phyloP scores from a whole-genome alignment of 2,329 filamentous ascomycete species.

The Aureobasidium sp. region DNA sequence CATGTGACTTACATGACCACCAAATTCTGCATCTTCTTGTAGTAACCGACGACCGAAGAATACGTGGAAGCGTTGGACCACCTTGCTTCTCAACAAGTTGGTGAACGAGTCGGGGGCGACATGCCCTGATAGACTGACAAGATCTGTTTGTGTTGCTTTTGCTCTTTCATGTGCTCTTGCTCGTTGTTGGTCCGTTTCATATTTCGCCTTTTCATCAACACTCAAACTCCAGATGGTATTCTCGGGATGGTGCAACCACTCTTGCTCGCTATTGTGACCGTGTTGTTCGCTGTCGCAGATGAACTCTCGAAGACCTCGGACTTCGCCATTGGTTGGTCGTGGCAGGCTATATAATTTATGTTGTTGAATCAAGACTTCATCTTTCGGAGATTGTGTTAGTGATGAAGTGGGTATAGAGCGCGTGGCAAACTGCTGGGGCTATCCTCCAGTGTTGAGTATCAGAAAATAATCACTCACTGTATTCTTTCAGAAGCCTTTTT shows the following conservation, averaged over 20 bases:
- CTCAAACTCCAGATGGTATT: slow-evolving; percentile 21
- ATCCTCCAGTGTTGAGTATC: background rate
- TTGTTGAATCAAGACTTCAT: slow-evolving; percentile 4
- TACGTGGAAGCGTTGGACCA: background rate
- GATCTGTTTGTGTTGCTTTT: slow-evolving; percentile 8
- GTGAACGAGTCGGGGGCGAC: slow-evolving; percentile 1
- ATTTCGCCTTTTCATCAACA: slow-evolving; percentile 11
- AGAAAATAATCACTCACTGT: slow-evolving; percentile 15
- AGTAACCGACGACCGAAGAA: background rate
- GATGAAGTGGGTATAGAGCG: background rate
- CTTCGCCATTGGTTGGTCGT: slow-evolving; percentile 1
- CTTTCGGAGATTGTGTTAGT: background rate
- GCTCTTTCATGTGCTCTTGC: slow-evolving; percentile 11
- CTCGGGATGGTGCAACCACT: slow-evolving; percentile 22
- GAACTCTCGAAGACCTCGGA: slow-evolving; percentile 8
- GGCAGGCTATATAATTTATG: slow-evolving; percentile 6
- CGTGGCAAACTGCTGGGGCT: background rate
- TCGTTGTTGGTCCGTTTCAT: slow-evolving; percentile 8
- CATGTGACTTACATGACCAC: background rate
- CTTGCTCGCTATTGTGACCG: slow-evolving; percentile 6
- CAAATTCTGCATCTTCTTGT: slow-evolving; percentile 10
- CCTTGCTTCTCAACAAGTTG: background rate
- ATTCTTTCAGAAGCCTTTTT: slow-evolving; percentile 15
- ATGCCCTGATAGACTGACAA: slow-evolving; percentile 5
- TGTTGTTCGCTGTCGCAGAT: slow-evolving; percentile 1